Base-by-base conservation (phyloP, 441 rosid genomes). In the Iberis amara region DNA sequence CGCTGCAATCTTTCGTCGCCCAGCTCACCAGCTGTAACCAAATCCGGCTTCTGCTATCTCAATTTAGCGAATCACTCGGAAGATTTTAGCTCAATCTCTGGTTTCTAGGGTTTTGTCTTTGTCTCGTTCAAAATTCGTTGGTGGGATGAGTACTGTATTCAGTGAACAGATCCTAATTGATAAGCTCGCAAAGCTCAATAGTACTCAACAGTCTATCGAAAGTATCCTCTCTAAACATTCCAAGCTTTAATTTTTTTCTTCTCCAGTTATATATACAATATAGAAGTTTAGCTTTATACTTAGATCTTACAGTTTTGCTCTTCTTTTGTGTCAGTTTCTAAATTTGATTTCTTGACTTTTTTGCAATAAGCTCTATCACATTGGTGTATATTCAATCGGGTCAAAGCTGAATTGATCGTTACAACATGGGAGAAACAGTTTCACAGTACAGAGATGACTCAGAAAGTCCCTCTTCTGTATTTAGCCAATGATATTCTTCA, bases 131-230 rank as follows among this genome's bases (percentile, higher is more conserved):
- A 18, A 1, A 18, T 18, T 18, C 21, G 21, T 18, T 18, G 21
- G 21, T 18, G 85, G 73, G 73, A 89, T 89, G 97, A 86, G 79
- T 87, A 87, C 81, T 70, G 80, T 80, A 24, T 90, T 85, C 71
- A 87, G 85, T 52, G 96, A 90, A 68, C 81, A 83, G 79, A 83
- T 87, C 69, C 83, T 87, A 43, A 85, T 83, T 51, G 96, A 91
- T 64, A 85, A 88, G 85, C 98, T 91, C 50, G 79, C 95, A 31
- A 85, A 91, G 89, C 95, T 88, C 79, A 86, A 88, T 66, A 76
- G 91, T 86, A 85, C 94, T 39, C 95, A 91, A 57, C 96, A 88
- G 64, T 80, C 95, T 26, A 88, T 91, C 64, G 95, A 91, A 78
- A 85, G 96, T 82, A 88, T 71, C 81, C 83, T 71, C 51, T 46